These are phyloP conservation scores for Exserohilum turcica DNA, from an alignment of 2,329 filamentous ascomycete species.

Conservation along the genomic window DNA sequence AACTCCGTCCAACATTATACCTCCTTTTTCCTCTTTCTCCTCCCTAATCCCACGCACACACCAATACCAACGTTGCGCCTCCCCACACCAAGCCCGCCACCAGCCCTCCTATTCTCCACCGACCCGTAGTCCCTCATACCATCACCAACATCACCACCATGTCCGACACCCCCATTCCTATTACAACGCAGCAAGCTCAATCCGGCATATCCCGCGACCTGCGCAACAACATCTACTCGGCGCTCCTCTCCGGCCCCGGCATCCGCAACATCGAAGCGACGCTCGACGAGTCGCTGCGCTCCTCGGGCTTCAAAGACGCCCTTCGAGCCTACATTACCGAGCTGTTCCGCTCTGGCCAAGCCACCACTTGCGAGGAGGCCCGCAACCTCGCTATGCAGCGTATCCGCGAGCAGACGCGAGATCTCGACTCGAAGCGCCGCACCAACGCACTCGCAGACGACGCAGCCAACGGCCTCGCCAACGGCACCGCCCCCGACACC, in stretches of 20 bases:
- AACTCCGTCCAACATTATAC: background rate
- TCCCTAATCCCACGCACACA: too few relatives aligned
- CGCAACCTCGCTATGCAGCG: slow-evolving; percentile 57
- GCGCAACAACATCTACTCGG: slow-evolving; percentile 51
- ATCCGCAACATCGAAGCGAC: slow-evolving; percentile 62
- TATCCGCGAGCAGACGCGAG: slow-evolving; percentile 33
- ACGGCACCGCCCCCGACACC: slow-evolving; percentile 11
- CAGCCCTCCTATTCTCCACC: background rate
- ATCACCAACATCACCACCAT: slow-evolving; percentile 1
- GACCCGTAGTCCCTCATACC: background rate
- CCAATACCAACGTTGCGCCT: background rate
- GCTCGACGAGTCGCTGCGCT: slow-evolving; percentile 60
- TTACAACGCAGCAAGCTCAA: slow-evolving; percentile 48
- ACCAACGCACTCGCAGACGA: slow-evolving; percentile 22
- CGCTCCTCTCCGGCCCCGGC: slow-evolving; percentile 55
- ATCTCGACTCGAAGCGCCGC: slow-evolving; percentile 29
- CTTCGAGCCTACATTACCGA: slow-evolving; percentile 61
- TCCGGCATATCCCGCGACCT: slow-evolving; percentile 48
- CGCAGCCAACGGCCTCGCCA: background rate
- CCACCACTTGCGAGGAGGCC: slow-evolving; percentile 62
- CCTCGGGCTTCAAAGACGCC: slow-evolving; percentile 63
- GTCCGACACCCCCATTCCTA: slow-evolving; percentile 25
- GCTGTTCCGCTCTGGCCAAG: slow-evolving; percentile 63
- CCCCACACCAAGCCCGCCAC: background rate
- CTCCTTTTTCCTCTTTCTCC: background rate